Base-by-base conservation (phyloP, 2,329 filamentous ascomycete genomes). In the Metarhizium album region DNA sequence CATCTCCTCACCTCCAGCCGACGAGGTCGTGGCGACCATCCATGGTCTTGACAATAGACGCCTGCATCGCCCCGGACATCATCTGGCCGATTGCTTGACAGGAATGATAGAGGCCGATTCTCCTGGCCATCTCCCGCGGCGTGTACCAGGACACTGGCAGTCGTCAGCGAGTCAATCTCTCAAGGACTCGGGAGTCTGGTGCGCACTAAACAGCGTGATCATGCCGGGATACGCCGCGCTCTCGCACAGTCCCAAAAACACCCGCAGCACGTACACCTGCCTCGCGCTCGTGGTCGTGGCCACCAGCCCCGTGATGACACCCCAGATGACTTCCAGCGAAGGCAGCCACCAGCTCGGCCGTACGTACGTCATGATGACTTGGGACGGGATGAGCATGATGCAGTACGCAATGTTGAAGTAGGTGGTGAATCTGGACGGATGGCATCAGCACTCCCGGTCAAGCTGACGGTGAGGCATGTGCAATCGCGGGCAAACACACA, bases 381-480 rank as follows among this genome's bases (percentile, higher is more conserved):
- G 69, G 20, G 64, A 67, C 0, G 67, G 64, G 45, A 64, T 61
- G 45, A 69, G 61, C 45, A 67, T 65, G 65, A 82, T 64, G 2
- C 79, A 74, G 56, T 83, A 83, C 14, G 79, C 79, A 2, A 77
- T 69, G 0, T 75, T 81, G 70, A 78, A 83, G 42, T 71, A 73
- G 2, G 75, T 72, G 48, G 60, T 62, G 51, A 69, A 60, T 46
- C 58, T 59, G 4, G 6, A 45, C 24, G 24, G 35, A 9, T 14
- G 27, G 16, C 3, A 33, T 13, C 18, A 47, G 16, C 20, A 2
- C 11, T 8, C 7, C 11, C 6, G 27, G 27, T 29, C 35, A 37
- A 14, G 35, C 5, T 14, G 13, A n/a, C 5, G 4, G 2, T 2
- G n/a, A 23, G n/a, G n/a, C n/a, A 42, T 7, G 11, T 1, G 27